Base-by-base conservation (phyloP, 2,329 filamentous ascomycete genomes). In the Alternaria longipes region DNA sequence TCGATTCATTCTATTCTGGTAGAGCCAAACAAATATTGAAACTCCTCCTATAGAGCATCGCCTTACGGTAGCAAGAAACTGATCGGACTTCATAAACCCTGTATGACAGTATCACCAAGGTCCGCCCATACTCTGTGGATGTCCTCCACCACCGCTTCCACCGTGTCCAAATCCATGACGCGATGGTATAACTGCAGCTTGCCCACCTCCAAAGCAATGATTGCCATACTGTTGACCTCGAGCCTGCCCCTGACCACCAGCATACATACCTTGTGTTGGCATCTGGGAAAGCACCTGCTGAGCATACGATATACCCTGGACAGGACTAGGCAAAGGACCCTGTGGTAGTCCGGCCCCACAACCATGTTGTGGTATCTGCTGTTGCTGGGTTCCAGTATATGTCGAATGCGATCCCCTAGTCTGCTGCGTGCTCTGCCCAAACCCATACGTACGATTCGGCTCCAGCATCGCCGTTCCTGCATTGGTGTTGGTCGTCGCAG, bases 101-200 rank as follows among this genome's bases (percentile, higher is more conserved):
- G 22, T 14, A 18, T 20, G 12, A 51, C 18, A 2, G 5, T 6
- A 44, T 52, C 24, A 59, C 55, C 63, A 63, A 44, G 53, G 47
- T 2, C 55, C 61, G n/a, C 57, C 64, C 58, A 62, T 66, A 16
- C 45, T 59, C 46, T 66, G 61, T 24, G 49, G 28, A 32, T 66
- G 61, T 28, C 18, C 53, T 40, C 24, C 49, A 2, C 44, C 54
- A 26, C 49, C 55, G 20, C 36, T 44, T 26, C 49, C 20, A 14
- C 49, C 36, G 20, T 44, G n/a, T 30, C 16, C 8, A 16, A 50
- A 45, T 3, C 41, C 34, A 16, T 24, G 30, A 8, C 11, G 22
- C 28, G 24, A 38, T n/a, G 22, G 49, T 26, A 45, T n/a, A 2
- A 22, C 28, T 2, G 24, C 30, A 8, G 30, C 36, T 26, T 50